phyloP scores from a whole-genome alignment of 371 early-diverging fungal genomes.

The Quaeritorhiza haematococci region DNA sequence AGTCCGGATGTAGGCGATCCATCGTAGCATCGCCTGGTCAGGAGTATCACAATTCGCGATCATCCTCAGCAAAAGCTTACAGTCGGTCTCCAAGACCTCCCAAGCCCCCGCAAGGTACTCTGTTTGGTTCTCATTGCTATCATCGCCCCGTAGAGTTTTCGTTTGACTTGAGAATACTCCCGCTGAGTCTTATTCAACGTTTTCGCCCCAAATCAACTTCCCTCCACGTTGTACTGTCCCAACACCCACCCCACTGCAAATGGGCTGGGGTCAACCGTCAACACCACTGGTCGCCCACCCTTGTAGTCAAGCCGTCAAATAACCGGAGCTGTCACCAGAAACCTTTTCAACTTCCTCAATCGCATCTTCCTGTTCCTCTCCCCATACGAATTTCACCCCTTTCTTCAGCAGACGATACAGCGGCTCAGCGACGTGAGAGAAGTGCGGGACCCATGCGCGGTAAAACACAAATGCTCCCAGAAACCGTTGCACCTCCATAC shows the following conservation, averaged over 20 bases:
- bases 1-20: conserved; percentile 2
- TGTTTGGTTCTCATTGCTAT: background rate
- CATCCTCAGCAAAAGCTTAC: background rate
- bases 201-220: conserved; percentile 6
- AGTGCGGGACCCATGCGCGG: conserved; percentile 4
- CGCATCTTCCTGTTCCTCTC: background rate
- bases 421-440: conserved; percentile 8
- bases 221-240: conserved; percentile 9
- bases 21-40: background rate
- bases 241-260: conserved; percentile 4
- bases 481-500: conserved; percentile 9
- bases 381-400: background rate
- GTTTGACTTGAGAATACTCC: conserved; percentile 10
- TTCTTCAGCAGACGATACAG: conserved; percentile 5
- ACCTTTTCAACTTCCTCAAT: conserved; percentile 3
- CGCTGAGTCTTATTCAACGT: conserved; percentile 8
- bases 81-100: conserved; percentile 5
- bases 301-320: background rate
- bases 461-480: conserved; percentile 8
- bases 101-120: conserved; percentile 5
- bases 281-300: conserved; percentile 1
- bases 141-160: conserved; percentile 5
- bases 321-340: conserved; percentile 1
- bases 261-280: conserved; percentile 12
- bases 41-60: background rate